Conservation (phyloP, 768 basidiomycete species). For the Phaffia tasmanica region DNA sequence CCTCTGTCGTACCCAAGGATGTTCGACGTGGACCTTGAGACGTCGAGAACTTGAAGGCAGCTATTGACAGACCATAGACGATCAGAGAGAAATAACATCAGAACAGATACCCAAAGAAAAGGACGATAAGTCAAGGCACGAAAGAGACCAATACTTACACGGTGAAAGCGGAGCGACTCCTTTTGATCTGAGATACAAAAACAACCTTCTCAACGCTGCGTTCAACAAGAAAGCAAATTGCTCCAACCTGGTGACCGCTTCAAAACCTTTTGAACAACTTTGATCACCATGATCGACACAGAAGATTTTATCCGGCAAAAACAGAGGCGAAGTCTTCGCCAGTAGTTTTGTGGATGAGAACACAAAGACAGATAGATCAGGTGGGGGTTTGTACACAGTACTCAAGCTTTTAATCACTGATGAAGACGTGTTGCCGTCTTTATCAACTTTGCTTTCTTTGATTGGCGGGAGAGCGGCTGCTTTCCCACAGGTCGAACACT, state of each 20-base stretch:
- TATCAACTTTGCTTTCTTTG: conserved; percentile 43
- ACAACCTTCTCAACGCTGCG: conserved; percentile 83
- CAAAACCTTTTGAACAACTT: conserved; percentile 65
- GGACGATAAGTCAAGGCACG: neutral
- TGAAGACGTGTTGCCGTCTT: conserved; percentile 48
- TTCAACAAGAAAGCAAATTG: conserved; percentile 96
- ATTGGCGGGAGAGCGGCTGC: conserved; percentile 29
- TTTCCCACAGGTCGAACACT: conserved; percentile 69
- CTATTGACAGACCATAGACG: neutral
- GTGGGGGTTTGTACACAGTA: conserved; percentile 51
- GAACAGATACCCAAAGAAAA: neutral
- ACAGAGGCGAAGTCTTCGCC: conserved; percentile 7
- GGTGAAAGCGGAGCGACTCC: conserved; percentile 78
- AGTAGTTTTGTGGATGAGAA: neutral
- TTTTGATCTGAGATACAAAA: conserved; percentile 61
- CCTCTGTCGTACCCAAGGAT: conserved; percentile 43
- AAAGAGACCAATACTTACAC: conserved; percentile 43
- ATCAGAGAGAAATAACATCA: neutral
- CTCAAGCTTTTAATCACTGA: conserved; percentile 62
- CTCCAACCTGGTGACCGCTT: conserved; percentile 83
- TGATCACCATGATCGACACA: conserved; percentile 66
- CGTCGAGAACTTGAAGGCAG: conserved; percentile 3
- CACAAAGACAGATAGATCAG: conserved; percentile 12
- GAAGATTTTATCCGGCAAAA: conserved; percentile 44
- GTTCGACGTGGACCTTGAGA: conserved; percentile 27